phyloP scores from a whole-genome alignment of 106 monocot species.

The Dactylorhiza incarnata region DNA sequence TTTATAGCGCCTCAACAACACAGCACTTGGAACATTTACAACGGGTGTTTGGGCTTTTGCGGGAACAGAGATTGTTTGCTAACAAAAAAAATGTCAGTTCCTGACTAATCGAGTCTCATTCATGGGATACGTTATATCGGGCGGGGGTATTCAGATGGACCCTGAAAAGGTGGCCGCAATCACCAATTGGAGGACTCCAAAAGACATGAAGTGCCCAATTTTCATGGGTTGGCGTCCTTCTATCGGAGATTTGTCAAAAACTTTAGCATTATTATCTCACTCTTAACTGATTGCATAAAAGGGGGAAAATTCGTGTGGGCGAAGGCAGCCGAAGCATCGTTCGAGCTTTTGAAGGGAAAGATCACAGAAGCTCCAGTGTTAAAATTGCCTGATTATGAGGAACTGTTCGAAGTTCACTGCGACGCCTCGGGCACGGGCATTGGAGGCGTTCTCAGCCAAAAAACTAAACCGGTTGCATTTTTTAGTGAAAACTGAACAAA shows the following conservation, averaged over 20 bases:
- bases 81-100: slow-evolving; percentile 6
- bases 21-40: not conserved
- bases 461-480: not conserved
- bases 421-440: slow-evolving; percentile 13
- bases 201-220: slow-evolving; percentile 2
- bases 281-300: slow-evolving; percentile 4
- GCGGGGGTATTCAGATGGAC: not conserved
- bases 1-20: not conserved
- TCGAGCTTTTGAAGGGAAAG: not conserved
- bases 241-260: slow-evolving; percentile 9
- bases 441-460: slow-evolving; percentile 1
- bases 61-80: too few relatives aligned
- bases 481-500: slow-evolving; percentile 12
- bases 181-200: too few relatives aligned
- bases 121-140: slow-evolving; percentile 5
- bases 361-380: not conserved
- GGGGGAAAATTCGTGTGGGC: not conserved
- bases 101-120: not conserved
- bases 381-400: not conserved
- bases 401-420: slow-evolving; percentile 1
- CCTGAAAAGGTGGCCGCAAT: not conserved
- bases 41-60: not conserved
- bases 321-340: not conserved
- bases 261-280: slow-evolving; percentile 10
- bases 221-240: slow-evolving; percentile 17